Evolutionary conservation across 148 eudicot species (phyloP).

Genomic region (Amaranthus palmeri): DNA sequence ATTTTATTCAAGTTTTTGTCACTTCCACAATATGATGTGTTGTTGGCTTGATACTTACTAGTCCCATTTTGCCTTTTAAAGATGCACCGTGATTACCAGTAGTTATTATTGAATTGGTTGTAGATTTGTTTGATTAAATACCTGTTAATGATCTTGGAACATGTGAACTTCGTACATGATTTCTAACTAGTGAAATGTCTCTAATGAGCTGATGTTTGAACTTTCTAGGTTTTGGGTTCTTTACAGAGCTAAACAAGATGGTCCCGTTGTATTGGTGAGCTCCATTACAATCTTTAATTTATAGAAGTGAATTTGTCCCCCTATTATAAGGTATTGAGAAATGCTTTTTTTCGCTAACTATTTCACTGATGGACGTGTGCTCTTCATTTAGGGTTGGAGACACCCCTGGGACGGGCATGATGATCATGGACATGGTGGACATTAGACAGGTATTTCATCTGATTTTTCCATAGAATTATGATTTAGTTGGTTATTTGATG

Average conservation of each 20-base stretch:
- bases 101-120: neutral
- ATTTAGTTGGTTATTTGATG: neutral
- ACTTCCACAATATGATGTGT: no score
- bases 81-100: neutral
- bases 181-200: neutral
- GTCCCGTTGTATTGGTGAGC: constrained; percentile 93
- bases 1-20: no score
- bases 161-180: neutral
- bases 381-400: constrained; percentile 74
- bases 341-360: neutral
- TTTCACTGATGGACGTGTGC: constrained; percentile 6
- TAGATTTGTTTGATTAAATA: neutral
- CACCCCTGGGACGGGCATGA: constrained; percentile 99
- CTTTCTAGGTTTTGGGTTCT: constrained; percentile 90
- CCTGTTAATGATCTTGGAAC: neutral
- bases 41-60: neutral
- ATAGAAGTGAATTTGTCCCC: neutral
- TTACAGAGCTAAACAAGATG: constrained; percentile 93
- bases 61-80: neutral
- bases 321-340: neutral
- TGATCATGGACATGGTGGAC: constrained; percentile 59
- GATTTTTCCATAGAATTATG: neutral
- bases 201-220: neutral
- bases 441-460: constrained; percentile 30
- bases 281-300: constrained; percentile 3